phyloP scores from a whole-genome alignment of 345 rosid species.

The Trapa bicornis region DNA sequence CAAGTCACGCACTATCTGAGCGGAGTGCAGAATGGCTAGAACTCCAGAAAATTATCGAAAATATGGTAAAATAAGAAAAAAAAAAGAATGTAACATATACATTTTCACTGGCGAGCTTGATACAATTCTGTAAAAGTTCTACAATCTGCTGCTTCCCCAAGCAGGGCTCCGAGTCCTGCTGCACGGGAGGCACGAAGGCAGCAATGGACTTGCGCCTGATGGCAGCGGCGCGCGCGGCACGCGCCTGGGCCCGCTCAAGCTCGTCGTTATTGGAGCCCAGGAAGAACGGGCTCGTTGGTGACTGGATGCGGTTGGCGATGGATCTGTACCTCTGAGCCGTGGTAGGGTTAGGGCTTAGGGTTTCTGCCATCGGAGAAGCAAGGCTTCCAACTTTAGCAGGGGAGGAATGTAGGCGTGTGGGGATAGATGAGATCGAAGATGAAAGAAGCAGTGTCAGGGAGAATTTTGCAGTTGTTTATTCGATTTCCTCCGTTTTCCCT shows the following conservation, averaged over 20 bases:
- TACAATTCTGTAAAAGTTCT: slow-evolving; percentile 75
- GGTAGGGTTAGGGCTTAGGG: slow-evolving; percentile 55
- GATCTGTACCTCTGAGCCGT: slow-evolving; percentile 30
- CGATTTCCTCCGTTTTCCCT: too few species aligned
- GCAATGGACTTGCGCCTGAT: slow-evolving; percentile 55
- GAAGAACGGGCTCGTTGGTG: slow-evolving; percentile 72
- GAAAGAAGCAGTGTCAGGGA: too few species aligned
- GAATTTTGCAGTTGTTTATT: too few species aligned
- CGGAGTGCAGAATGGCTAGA: neutral
- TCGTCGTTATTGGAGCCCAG: slow-evolving; percentile 69
- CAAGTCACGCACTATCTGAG: neutral
- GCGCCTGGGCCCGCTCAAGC: slow-evolving; percentile 76
- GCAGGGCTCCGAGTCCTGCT: slow-evolving; percentile 35
- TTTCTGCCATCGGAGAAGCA: slow-evolving; percentile 39
- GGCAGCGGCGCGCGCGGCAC: slow-evolving; percentile 80
- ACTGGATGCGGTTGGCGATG: slow-evolving; percentile 45
- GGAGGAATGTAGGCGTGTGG: too few species aligned
- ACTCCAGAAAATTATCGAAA: neutral
- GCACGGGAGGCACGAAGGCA: slow-evolving; percentile 13
- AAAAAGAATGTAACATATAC: slow-evolving; percentile 18
- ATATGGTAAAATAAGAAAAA: neutral
- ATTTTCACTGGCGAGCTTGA: slow-evolving; percentile 92
- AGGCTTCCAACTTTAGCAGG: neutral
- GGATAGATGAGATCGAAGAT: too few species aligned
- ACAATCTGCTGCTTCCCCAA: slow-evolving; percentile 76